Percentiles rank a stretch among this genome's conserved stretches.
Evolutionary conservation across 2,329 filamentous ascomycete genomes (phyloP).

Genomic region (Arthrobotrys iridis): DNA sequence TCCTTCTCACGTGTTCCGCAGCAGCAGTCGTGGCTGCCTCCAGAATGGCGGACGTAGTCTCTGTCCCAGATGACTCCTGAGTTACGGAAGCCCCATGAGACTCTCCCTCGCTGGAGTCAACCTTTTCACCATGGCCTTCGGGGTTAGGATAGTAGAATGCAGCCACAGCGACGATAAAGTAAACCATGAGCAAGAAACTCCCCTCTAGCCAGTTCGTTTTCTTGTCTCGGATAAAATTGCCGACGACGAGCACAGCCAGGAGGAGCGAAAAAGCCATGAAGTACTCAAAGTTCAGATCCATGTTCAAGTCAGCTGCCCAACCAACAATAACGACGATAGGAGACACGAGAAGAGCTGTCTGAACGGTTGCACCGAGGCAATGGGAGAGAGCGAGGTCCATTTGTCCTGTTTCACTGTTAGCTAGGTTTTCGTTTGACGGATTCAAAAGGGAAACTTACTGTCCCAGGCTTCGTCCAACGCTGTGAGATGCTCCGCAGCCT

Average conservation of each 20-base stretch:
- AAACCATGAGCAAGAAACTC: conserved; percentile 74
- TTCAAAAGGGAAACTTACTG: conserved; percentile 61
- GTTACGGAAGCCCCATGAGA: background rate
- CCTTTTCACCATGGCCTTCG: conserved; percentile 9
- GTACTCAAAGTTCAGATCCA: conserved; percentile 85
- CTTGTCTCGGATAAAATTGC: conserved; percentile 85
- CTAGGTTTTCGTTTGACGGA: background rate
- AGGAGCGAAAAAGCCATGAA: conserved; percentile 88
- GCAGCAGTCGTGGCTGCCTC: conserved; percentile 34
- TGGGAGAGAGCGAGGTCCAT: conserved; percentile 88
- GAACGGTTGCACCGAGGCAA: conserved; percentile 84
- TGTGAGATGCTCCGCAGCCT: conserved; percentile 84
- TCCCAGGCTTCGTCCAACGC: conserved; percentile 86
- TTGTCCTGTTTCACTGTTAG: conserved; percentile 23
- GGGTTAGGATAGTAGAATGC: conserved; percentile 49
- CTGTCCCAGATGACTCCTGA: conserved; percentile 7
- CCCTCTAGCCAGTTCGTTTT: conserved; percentile 94
- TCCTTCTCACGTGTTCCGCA: conserved; percentile 32
- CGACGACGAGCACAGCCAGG: conserved; percentile 84
- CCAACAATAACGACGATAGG: conserved; percentile 84
- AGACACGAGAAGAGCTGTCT: conserved; percentile 87
- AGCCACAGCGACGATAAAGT: conserved; percentile 41
- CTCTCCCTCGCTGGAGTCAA: background rate
- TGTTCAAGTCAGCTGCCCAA: conserved; percentile 76
- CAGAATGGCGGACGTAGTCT: conserved; percentile 9